Evolutionary conservation across 805 yeast species (phyloP).

Genomic region (Naumovozyma dairenensis): DNA sequence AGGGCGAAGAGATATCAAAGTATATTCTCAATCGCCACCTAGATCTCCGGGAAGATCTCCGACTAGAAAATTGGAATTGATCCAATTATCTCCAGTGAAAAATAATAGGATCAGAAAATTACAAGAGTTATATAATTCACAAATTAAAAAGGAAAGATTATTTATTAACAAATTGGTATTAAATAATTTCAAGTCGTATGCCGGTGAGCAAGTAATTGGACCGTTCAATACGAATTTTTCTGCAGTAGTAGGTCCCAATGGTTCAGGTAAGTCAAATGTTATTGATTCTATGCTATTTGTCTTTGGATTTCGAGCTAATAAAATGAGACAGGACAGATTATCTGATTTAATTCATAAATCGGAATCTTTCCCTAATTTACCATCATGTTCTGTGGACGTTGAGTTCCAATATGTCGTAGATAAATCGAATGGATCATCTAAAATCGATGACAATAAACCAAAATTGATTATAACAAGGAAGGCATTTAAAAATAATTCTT

Average conservation of each 20-base stretch:
- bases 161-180: constrained; percentile 68
- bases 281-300: constrained; percentile 94
- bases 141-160: constrained; percentile 41
- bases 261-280: constrained; percentile 95
- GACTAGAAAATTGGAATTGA: constrained; percentile 33
- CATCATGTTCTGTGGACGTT: constrained; percentile 82
- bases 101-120: constrained; percentile 26
- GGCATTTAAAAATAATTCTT: constrained; percentile 66
- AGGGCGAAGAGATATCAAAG: constrained; percentile 24
- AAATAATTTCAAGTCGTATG: constrained; percentile 88
- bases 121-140: constrained; percentile 20
- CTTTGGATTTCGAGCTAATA: constrained; percentile 91
- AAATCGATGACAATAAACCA: constrained; percentile 43
- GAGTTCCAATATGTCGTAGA: constrained; percentile 75
- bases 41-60: constrained; percentile 29
- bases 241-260: constrained; percentile 98
- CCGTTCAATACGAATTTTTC: constrained; percentile 91
- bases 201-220: constrained; percentile 86
- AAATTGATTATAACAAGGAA: constrained; percentile 64
- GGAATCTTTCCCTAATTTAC: constrained; percentile 52
- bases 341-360: constrained; percentile 90
- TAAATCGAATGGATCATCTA: constrained; percentile 35
- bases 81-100: constrained; percentile 34
- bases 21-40: constrained; percentile 24
- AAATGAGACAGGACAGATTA: constrained; percentile 93